Evolutionary conservation across 176 grass and related monocot species (phyloP), one percentile per base, ranked within the genome.

Genomic region (Saccharum spontaneum): DNA sequence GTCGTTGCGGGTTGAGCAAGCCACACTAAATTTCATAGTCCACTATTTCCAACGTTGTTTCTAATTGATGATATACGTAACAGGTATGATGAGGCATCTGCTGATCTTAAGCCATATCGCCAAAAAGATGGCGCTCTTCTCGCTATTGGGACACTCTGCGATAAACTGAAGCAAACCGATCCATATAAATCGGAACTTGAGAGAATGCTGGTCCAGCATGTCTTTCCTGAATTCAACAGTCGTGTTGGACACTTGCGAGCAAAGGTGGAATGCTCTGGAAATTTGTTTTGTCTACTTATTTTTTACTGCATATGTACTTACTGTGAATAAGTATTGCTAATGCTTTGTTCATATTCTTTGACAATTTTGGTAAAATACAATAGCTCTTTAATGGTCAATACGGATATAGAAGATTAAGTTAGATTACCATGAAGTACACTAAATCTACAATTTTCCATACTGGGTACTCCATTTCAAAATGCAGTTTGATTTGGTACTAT

Each of bases 61-160:
- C 26, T 69, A 72, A 87, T 77, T 78, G 71, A 85, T 15, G 30
- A 45, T 69, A 61, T 45, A 77, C 48, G 41, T 46, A n/a, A 40
- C 85, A 95, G 94, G 66, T 97, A 97, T 70, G 86, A 92, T 41
- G 92, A 92, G 74, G 76, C 90, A 87, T 76, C 92, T 68, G 18
- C 78, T 68, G 88, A 90, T 60, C 64, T 85, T 55, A 94, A 90
- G 75, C 90, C 92, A 75, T 97, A 94, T 79, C 83, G 92, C 62
- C 92, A 97, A 78, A 97, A 97, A 92, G 94, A 97, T 90, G 94
- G 94, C 23, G 94, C 94, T 34, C 94, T 97, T 92, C 88, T 97
- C 4, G 94, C 94, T 46, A 97, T 97, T 87, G 94, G 94, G 70
- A 84, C 94, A 87, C 88, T 97, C 26, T 97, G 94, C 63, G 94